Percentiles rank a stretch among this genome's conserved stretches.
Conservation (phyloP, 2,329 filamentous ascomycete genomes). For the Hymenoscyphus fraxineus region DNA sequence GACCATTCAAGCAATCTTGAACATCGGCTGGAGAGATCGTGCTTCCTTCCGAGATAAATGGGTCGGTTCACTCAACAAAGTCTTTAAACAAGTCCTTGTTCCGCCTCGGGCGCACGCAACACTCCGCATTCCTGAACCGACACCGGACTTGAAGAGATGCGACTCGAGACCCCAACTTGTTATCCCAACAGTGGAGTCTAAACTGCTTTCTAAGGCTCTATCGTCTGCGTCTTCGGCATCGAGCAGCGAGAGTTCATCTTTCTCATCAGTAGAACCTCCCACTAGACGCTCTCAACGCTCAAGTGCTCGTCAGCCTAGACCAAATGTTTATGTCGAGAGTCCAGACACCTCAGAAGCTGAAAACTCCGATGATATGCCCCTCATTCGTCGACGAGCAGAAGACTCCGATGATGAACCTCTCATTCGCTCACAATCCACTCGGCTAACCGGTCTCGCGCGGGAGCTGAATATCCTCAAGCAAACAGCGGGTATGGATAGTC, state of each 20-base stretch:
- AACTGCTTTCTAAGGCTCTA: not conserved
- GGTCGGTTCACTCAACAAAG: constrained; percentile 63
- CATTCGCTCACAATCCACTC: not conserved
- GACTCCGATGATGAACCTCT: constrained; percentile 4
- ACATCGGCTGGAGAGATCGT: constrained; percentile 77
- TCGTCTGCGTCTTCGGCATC: not conserved
- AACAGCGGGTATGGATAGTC: constrained; percentile 29
- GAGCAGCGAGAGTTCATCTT: not conserved
- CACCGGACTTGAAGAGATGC: not conserved
- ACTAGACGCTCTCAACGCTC: constrained; percentile 23
- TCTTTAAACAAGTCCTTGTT: constrained; percentile 55
- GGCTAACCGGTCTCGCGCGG: constrained; percentile 15
- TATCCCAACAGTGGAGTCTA: constrained; percentile 1
- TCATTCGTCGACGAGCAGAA: constrained; percentile 2
- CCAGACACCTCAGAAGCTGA: constrained; percentile 23
- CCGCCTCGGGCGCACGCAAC: constrained; percentile 27
- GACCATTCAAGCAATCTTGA: constrained; percentile 69
- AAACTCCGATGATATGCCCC: constrained; percentile 3
- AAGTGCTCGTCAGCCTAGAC: constrained; percentile 14
- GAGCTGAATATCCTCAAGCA: constrained; percentile 29
- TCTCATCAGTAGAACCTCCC: not conserved
- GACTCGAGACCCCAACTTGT: not conserved
- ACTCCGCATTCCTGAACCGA: not conserved
- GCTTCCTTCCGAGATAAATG: constrained; percentile 75
- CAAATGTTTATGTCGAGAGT: constrained; percentile 29